Evolutionary conservation across 2,329 filamentous ascomycete species (phyloP).

Genomic region (Claviceps africana): DNA sequence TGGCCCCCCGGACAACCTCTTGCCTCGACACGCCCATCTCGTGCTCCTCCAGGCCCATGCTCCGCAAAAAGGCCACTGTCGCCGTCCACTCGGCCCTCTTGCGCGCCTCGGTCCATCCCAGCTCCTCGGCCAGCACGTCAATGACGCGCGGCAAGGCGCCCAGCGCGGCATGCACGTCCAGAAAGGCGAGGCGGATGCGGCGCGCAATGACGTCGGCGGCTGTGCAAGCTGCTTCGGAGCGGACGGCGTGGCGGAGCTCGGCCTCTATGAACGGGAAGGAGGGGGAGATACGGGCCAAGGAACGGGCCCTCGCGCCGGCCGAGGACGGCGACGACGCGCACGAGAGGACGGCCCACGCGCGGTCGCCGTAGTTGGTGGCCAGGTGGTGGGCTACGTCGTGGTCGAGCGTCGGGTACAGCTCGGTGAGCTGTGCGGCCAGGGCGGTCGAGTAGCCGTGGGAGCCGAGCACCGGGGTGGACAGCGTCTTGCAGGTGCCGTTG

Average conservation of each 20-base stretch:
- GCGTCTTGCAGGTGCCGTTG: slow-evolving; percentile 61
- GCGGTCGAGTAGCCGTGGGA: slow-evolving; percentile 51
- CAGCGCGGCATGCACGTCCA: slow-evolving; percentile 58
- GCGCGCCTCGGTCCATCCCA: slow-evolving; percentile 47
- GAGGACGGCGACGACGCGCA: slow-evolving; percentile 19
- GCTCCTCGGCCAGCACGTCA: slow-evolving; percentile 57
- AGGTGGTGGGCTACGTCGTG: slow-evolving; percentile 28
- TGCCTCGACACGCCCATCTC: slow-evolving; percentile 10
- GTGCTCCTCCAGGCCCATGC: slow-evolving; percentile 28
- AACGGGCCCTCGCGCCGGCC: slow-evolving; percentile 9
- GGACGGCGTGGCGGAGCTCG: slow-evolving; percentile 57
- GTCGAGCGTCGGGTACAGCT: slow-evolving; percentile 22
- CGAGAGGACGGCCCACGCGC: slow-evolving; percentile 58
- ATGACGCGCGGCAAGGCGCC: slow-evolving; percentile 56
- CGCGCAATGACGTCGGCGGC: slow-evolving; percentile 58
- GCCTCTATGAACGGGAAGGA: slow-evolving; percentile 62
- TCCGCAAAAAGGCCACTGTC: slow-evolving; percentile 28
- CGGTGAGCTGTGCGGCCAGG: slow-evolving; percentile 20
- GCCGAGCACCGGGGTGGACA: slow-evolving; percentile 57
- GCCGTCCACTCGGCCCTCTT: slow-evolving; percentile 45
- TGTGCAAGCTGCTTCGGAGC: slow-evolving; percentile 59
- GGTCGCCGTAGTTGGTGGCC: slow-evolving; percentile 31
- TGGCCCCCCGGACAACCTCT: slow-evolving; percentile 5
- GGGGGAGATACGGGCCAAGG: slow-evolving; percentile 44
- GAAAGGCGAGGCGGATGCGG: slow-evolving; percentile 58